Percentiles rank a stretch among this genome's conserved stretches.
Conservation (phyloP, 1,284 basidiomycete genomes). For the Papiliotrema flavescens region DNA sequence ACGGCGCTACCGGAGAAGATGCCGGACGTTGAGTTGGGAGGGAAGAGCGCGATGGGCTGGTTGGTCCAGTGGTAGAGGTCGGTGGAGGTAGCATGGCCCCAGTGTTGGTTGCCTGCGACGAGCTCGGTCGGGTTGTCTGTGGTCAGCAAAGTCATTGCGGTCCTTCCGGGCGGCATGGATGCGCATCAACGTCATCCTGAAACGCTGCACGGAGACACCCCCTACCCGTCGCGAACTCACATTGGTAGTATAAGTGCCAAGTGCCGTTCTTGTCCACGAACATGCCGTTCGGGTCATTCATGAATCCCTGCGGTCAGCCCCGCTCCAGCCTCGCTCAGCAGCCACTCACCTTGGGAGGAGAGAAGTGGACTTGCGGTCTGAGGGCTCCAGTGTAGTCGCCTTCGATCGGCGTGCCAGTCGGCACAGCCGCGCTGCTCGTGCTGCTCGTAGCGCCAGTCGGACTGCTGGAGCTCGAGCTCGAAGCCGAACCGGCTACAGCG, state of each 20-base stretch:
- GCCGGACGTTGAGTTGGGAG: constrained; percentile 29
- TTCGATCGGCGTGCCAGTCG: constrained; percentile 2
- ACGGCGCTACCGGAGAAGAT: constrained; percentile 50
- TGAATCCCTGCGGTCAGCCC: constrained; percentile 38
- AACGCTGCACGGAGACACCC: too few species aligned
- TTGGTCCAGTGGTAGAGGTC: constrained; percentile 52
- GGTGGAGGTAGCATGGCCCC: constrained; percentile 50
- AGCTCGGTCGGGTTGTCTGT: constrained; percentile 44
- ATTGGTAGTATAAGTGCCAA: constrained; percentile 52
- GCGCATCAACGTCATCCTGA: too few species aligned
- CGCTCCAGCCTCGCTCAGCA: background rate
- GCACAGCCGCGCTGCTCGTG: background rate
- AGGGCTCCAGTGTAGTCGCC: constrained; percentile 25
- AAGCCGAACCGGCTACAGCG: background rate
- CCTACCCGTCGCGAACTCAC: constrained; percentile 7
- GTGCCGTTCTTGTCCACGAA: constrained; percentile 46
- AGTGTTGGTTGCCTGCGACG: constrained; percentile 50
- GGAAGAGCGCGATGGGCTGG: constrained; percentile 44
- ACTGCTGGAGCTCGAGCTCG: background rate
- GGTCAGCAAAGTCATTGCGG: constrained; percentile 12
- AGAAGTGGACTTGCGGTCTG: constrained; percentile 32
- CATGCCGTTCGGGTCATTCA: constrained; percentile 52
- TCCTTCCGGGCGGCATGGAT: too few species aligned
- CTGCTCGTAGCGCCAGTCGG: background rate
- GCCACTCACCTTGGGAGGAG: constrained; percentile 28